These are phyloP conservation scores for Rhodotorula sp. DNA, from an alignment of 1,284 basidiomycete genomes.

Conservation along the genomic window DNA sequence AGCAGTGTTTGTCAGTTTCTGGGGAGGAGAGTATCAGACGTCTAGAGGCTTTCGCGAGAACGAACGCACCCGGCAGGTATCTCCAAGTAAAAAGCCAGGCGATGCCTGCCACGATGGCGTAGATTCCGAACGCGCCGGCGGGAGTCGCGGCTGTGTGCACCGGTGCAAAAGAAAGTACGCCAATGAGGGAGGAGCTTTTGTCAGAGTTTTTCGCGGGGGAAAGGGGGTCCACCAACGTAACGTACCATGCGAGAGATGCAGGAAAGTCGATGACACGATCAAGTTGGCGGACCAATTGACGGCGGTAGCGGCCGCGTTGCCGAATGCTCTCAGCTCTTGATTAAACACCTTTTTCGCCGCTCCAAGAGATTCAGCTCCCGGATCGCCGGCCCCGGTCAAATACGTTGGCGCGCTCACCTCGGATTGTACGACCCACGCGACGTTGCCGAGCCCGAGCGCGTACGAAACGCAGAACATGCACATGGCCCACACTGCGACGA, in stretches of 20 bases:
- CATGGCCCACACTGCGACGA: conserved; percentile 63
- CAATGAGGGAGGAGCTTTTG: not conserved
- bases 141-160: conserved; percentile 12
- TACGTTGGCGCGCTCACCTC: conserved; percentile 12
- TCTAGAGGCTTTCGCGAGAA: too few relatives aligned
- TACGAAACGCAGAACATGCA: conserved; percentile 62
- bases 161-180: too few relatives aligned
- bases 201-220: not conserved
- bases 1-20: too few relatives aligned
- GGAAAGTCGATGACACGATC: conserved; percentile 31
- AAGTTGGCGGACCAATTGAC: conserved; percentile 31
- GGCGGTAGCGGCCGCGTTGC: conserved; percentile 24
- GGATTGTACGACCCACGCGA: conserved; percentile 61
- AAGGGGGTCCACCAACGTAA: not conserved
- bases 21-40: not conserved
- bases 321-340: conserved; percentile 24
- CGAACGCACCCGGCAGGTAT: conserved; percentile 10
- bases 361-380: too few relatives aligned
- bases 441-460: conserved; percentile 65
- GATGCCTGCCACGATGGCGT: conserved; percentile 4
- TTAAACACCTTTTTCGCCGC: conserved; percentile 14
- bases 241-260: conserved; percentile 23
- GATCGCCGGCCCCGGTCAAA: not conserved
- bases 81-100: conserved; percentile 28
- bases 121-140: conserved; percentile 28